phyloP scores from a whole-genome alignment of 495 filamentous ascomycete genomes.

The Terfezia boudieri region DNA sequence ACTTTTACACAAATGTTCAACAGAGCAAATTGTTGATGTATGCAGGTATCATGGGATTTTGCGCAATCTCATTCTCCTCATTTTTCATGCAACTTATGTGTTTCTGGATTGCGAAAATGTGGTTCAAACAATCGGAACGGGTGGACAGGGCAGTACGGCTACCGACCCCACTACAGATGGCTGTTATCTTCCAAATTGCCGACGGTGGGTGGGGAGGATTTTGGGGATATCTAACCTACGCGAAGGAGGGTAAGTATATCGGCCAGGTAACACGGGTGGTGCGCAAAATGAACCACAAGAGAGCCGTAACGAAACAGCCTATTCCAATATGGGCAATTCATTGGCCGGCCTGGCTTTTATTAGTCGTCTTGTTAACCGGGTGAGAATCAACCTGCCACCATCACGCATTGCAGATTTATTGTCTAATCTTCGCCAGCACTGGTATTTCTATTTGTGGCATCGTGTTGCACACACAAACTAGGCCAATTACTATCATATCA shows the following conservation, averaged over 20 bases:
- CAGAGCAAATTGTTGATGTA: background rate
- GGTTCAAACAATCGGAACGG: background rate
- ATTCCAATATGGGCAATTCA: background rate
- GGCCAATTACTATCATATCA: background rate
- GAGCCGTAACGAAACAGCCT: background rate
- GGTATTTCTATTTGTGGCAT: background rate
- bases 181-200: background rate
- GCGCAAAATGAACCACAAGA: background rate
- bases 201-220: background rate
- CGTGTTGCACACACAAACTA: background rate
- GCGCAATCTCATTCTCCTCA: background rate
- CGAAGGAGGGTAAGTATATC: background rate
- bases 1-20: background rate
- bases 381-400: background rate
- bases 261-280: background rate
- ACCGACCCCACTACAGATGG: background rate
- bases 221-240: background rate
- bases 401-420: background rate
- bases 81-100: background rate
- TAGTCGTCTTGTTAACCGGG: background rate
- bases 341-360: background rate
- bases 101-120: background rate
- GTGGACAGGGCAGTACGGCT: background rate
- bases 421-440: background rate
- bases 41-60: background rate